A percentile compares a stretch with the other conserved stretches of the same genome.
Evolutionary conservation across 306 rosid genomes (phyloP).

Genomic region (Cucumis hystrix): DNA sequence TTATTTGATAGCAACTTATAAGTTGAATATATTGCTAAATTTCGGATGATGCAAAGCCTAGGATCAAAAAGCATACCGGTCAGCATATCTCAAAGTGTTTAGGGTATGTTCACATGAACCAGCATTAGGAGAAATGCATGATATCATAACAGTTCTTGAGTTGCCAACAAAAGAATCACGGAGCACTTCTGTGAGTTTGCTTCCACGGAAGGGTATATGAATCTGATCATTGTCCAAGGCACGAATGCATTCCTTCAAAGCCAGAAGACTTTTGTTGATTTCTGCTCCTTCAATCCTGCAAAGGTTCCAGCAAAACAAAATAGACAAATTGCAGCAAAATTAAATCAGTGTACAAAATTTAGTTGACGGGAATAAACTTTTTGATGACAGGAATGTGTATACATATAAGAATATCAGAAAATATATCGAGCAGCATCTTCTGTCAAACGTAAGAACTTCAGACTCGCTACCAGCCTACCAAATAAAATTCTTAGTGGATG

Average conservation of each 20-base stretch:
- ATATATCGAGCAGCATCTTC: neutral
- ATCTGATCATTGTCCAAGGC: conserved; percentile 98
- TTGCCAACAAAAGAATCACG: conserved; percentile 98
- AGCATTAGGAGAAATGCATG: conserved; percentile 97
- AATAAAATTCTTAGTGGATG: neutral
- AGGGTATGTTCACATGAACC: conserved; percentile 96
- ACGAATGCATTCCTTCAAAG: conserved; percentile 94
- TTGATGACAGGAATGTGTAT: neutral
- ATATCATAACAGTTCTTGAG: conserved; percentile 93
- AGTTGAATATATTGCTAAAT: conserved; percentile 7
- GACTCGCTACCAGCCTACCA: neutral
- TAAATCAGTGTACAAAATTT: neutral
- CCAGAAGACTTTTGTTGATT: conserved; percentile 94
- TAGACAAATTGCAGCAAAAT: neutral
- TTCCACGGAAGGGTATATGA: conserved; percentile 96
- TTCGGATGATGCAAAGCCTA: conserved; percentile 2
- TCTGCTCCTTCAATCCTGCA: conserved; percentile 97
- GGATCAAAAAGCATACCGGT: conserved; percentile 38
- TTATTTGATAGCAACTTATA: conserved; percentile 9
- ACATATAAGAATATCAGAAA: neutral
- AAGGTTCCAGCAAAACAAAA: conserved; percentile 1
- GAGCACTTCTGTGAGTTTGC: conserved; percentile 98
- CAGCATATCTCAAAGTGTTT: conserved; percentile 96
- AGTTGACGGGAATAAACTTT: neutral
- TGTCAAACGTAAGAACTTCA: neutral